Base-by-base conservation (phyloP, 1,284 basidiomycete genomes). In the Testicularia cyperi region DNA sequence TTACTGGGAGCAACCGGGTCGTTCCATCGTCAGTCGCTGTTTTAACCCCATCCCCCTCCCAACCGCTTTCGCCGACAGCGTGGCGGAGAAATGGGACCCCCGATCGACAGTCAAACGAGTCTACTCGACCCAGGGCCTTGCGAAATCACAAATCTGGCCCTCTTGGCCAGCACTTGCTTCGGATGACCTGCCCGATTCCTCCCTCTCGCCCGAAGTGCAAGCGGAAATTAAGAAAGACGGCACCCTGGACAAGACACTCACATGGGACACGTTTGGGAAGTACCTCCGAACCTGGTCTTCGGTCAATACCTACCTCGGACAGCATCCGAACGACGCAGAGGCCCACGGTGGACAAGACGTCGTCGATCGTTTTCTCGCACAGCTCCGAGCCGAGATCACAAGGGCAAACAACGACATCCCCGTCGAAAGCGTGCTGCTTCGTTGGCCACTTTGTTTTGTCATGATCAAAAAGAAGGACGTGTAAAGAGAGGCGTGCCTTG, bases 1-100 rank as follows among this genome's bases (percentile, higher is more conserved):
- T 1, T 83, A 88, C 70, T 92, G 88, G 83, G 81, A 89, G 60
- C 85, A 86, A 38, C 90, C 89, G 0, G 89, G 90, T 2, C 81
- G 90, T 8, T 81, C 81, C 0, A 86, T 90, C 55, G 79, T 91
- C 15, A 86, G 88, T 37, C 81, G 82, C 9, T 84, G 88, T 60
- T 81, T 91, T 0, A 78, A 83, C 6, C 83, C 83, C 22, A 81
- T 91, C 12, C 86, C 86, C 0, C 82, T 84, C 48, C 84, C 87
- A 0, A 77, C 43, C 63, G 23, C 55, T 79, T 53, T 70, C 79
- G 28, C 77, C 76, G 4, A 74, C 73, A n/a, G n/a, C n/a, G 24
- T 61, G 67, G 15, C 80, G 79, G 52, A 71, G 75, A 37, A 74
- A 43, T 78, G 60, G 62, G 38, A 61, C 20, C 26, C 12, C 1